Conservation (phyloP, 306 rosid species). For the Quillaja saponaria region DNA sequence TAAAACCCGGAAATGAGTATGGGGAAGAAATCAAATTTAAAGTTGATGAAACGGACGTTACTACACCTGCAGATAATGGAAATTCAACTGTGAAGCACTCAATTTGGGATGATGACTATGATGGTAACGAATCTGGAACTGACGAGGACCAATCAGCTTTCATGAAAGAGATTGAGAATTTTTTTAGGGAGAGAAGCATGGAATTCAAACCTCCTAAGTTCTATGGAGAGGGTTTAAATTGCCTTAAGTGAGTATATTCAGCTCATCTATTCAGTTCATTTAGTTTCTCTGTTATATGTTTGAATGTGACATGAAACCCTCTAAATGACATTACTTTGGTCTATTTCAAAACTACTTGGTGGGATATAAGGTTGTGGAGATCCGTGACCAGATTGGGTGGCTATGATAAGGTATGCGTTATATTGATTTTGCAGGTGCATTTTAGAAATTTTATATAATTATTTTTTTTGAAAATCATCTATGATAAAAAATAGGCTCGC, state of each 20-base stretch:
- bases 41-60: conserved; percentile 48
- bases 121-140: conserved; percentile 87
- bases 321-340: conserved; percentile 21
- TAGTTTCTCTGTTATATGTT: conserved; percentile 2
- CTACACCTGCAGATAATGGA: conserved; percentile 53
- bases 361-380: conserved; percentile 80
- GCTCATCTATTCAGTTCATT: too few species aligned
- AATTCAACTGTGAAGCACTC: conserved; percentile 46
- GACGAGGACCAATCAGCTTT: conserved; percentile 88
- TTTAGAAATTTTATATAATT: conserved; percentile 6
- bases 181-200: conserved; percentile 87
- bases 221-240: conserved; percentile 92
- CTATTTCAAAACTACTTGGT: conserved; percentile 38
- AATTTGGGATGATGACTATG: conserved; percentile 62
- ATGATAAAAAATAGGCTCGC: too few species aligned
- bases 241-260: conserved; percentile 78
- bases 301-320: conserved; percentile 10
- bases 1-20: conserved; percentile 37
- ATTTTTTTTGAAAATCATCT: conserved; percentile 4
- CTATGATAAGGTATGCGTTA: conserved; percentile 81
- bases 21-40: conserved; percentile 41
- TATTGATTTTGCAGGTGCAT: conserved; percentile 2
- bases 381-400: conserved; percentile 95
- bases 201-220: conserved; percentile 96
- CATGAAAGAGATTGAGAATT: conserved; percentile 82